Evolutionary conservation across 345 rosid genomes (phyloP).

Genomic region (Fremontodendron californicum): DNA sequence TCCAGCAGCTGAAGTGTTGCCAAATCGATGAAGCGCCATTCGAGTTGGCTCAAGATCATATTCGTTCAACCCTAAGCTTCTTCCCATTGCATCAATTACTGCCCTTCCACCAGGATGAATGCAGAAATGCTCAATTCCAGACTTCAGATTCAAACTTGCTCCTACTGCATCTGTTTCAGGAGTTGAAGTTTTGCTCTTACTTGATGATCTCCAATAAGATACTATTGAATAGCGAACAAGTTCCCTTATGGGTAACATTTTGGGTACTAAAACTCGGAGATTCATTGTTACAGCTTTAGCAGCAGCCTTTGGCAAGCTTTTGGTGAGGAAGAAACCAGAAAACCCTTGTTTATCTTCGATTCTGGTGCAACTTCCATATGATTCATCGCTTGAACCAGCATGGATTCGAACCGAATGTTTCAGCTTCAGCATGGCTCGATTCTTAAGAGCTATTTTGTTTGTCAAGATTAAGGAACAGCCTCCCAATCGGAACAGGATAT

Average conservation of each 20-base stretch:
- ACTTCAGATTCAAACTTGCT: slow-evolving; percentile 47
- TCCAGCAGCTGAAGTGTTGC: slow-evolving; percentile 85
- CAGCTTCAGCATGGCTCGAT: slow-evolving; percentile 49
- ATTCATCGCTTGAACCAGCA: slow-evolving; percentile 54
- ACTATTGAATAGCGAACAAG: slow-evolving; percentile 29
- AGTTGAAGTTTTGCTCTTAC: slow-evolving; percentile 12
- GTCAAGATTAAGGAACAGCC: slow-evolving; percentile 70
- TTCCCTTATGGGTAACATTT: slow-evolving; percentile 50
- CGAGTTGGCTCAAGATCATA: slow-evolving; percentile 73
- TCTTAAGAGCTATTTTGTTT: slow-evolving; percentile 37
- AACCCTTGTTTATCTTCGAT: slow-evolving; percentile 54
- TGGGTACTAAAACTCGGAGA: slow-evolving; percentile 51
- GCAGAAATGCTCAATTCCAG: slow-evolving; percentile 78
- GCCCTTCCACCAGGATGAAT: slow-evolving; percentile 89
- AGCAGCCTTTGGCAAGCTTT: slow-evolving; percentile 50
- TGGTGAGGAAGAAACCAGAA: slow-evolving; percentile 49
- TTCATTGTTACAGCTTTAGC: slow-evolving; percentile 49
- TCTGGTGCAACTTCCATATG: slow-evolving; percentile 55
- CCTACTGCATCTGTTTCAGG: slow-evolving; percentile 7
- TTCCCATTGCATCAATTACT: slow-evolving; percentile 67
- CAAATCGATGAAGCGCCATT: slow-evolving; percentile 78
- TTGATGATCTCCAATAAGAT: slow-evolving; percentile 18
- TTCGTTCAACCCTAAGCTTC: slow-evolving; percentile 47
- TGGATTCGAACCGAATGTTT: slow-evolving; percentile 49
- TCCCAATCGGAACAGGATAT: slow-evolving; percentile 67